These are phyloP conservation scores for Chrysosporium queenslandicum DNA, from an alignment of 2,329 filamentous ascomycete genomes.

Conservation along the genomic window DNA sequence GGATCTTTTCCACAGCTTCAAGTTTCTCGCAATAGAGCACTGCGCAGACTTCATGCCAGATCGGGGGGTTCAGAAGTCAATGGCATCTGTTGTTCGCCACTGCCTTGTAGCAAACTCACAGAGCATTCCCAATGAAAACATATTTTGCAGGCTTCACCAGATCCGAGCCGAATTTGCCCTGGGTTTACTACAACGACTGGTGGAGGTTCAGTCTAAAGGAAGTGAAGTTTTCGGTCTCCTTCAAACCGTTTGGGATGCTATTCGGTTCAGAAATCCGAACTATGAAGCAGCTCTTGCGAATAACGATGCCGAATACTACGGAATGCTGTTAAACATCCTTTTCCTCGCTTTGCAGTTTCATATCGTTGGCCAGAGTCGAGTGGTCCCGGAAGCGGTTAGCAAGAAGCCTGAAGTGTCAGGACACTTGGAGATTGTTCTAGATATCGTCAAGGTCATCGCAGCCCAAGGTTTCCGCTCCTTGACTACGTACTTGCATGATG, in stretches of 20 bases:
- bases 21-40: conserved; percentile 74
- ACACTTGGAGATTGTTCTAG: conserved; percentile 55
- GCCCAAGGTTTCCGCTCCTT: conserved; percentile 72
- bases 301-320: conserved; percentile 61
- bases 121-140: conserved; percentile 60
- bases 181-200: conserved; percentile 68
- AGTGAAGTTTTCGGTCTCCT: conserved; percentile 47
- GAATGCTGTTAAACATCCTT: conserved; percentile 70
- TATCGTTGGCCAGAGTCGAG: conserved; percentile 27
- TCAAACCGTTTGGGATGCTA: conserved; percentile 50
- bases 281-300: conserved; percentile 51
- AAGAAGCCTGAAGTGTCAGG: conserved; percentile 33
- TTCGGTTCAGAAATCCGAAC: conserved; percentile 44
- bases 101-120: conserved; percentile 70
- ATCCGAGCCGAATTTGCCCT: conserved; percentile 71
- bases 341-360: conserved; percentile 64
- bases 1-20: conserved; percentile 81
- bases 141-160: conserved; percentile 71
- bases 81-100: conserved; percentile 64
- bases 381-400: conserved; percentile 28
- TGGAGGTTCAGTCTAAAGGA: conserved; percentile 45
- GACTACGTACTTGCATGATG: conserved; percentile 71
- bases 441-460: conserved; percentile 69
- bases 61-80: conserved; percentile 53
- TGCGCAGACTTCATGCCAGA: conserved; percentile 52